Percentiles rank a stretch among this genome's conserved stretches.
Evolutionary conservation across 345 rosid species (phyloP).

Genomic region (Salix caprea): DNA sequence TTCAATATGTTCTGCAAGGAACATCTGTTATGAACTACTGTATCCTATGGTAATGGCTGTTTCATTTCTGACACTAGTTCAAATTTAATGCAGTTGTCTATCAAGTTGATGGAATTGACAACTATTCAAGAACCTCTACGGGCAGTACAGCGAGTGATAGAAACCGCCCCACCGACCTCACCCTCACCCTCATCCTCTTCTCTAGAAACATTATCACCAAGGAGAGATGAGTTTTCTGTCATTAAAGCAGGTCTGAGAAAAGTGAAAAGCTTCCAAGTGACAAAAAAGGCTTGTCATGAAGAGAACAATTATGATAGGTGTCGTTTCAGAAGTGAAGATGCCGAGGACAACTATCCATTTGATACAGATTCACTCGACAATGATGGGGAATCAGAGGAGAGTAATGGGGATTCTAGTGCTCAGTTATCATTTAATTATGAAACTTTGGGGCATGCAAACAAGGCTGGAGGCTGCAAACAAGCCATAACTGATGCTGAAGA

Average conservation of each 20-base stretch:
- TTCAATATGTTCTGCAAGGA: background rate
- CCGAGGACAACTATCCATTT: conserved; percentile 21
- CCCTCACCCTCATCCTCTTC: conserved; percentile 26
- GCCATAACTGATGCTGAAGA: conserved; percentile 30
- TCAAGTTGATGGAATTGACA: conserved; percentile 32
- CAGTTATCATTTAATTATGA: conserved; percentile 41
- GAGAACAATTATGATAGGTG: conserved; percentile 29
- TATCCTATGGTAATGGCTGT: background rate
- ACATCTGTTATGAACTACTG: background rate
- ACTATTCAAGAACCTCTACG: conserved; percentile 24
- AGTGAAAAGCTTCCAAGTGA: conserved; percentile 41
- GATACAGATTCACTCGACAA: conserved; percentile 44
- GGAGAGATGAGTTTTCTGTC: conserved; percentile 39
- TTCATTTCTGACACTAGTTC: conserved; percentile 15
- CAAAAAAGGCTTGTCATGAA: conserved; percentile 34
- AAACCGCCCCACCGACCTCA: conserved; percentile 26
- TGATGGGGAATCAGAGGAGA: conserved; percentile 24
- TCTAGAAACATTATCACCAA: conserved; percentile 19
- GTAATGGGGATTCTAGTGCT: conserved; percentile 28
- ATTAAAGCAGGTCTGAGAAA: conserved; percentile 46
- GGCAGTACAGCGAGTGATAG: conserved; percentile 22
- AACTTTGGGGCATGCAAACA: conserved; percentile 48
- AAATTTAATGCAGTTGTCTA: conserved; percentile 37
- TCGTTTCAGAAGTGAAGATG: conserved; percentile 23
- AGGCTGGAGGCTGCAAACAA: conserved; percentile 18